Conservation (phyloP, 2,329 filamentous ascomycete species). For the Fusarium denticulatum region DNA sequence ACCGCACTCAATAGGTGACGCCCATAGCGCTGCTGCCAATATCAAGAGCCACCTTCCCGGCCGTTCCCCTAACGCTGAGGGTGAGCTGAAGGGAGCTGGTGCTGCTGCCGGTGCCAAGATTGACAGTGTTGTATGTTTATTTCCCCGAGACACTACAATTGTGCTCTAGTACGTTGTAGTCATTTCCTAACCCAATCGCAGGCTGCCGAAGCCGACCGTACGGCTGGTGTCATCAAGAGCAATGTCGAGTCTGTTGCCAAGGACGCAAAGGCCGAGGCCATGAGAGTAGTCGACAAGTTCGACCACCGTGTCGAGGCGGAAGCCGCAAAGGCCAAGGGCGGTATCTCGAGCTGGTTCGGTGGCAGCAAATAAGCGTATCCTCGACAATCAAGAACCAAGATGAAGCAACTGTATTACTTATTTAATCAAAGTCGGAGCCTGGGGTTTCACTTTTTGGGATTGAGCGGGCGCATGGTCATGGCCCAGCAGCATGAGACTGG, state of each 20-base stretch:
- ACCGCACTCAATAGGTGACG: conserved; percentile 70
- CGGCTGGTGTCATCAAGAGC: conserved; percentile 69
- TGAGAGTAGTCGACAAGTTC: conserved; percentile 82
- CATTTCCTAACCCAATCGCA: conserved; percentile 24
- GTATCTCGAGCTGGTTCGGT: conserved; percentile 87
- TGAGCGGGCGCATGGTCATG: conserved; percentile 17
- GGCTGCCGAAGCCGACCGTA: conserved; percentile 68
- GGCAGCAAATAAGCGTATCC: conserved; percentile 50
- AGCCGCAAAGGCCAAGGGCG: conserved; percentile 83
- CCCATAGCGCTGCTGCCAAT: conserved; percentile 73
- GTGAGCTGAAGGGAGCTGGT: conserved; percentile 63
- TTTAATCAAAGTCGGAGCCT: conserved; percentile 22
- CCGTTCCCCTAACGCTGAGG: conserved; percentile 68
- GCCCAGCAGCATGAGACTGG: conserved; percentile 23
- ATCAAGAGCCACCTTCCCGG: conserved; percentile 74
- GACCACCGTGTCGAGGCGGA: conserved; percentile 84
- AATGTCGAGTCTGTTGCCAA: conserved; percentile 68
- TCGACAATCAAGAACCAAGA: background rate
- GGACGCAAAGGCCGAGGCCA: conserved; percentile 69
- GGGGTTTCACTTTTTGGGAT: conserved; percentile 12
- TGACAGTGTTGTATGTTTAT: conserved; percentile 71
- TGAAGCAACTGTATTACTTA: conserved; percentile 19
- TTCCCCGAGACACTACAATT: background rate
- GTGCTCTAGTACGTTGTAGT: background rate
- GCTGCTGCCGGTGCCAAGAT: conserved; percentile 69